These are phyloP conservation scores for Taphrina sp. DNA, from an alignment of 1,139 yeast genomes.

Conservation along the genomic window DNA sequence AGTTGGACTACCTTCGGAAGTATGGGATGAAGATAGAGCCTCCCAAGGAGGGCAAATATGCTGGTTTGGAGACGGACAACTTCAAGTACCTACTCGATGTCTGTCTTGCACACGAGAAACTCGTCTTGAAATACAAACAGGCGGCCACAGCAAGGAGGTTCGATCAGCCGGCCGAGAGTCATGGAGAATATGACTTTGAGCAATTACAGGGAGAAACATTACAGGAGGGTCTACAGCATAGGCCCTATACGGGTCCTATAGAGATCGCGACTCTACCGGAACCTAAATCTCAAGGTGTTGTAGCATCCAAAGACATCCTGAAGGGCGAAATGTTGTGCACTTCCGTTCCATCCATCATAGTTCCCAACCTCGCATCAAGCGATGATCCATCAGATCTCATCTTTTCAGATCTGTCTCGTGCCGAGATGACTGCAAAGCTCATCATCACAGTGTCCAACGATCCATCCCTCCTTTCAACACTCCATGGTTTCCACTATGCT, in stretches of 20 bases:
- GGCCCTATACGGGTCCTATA: constrained; percentile 4
- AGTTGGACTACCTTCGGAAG: not conserved
- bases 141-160: not conserved
- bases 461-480: not conserved
- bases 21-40: not conserved
- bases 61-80: not conserved
- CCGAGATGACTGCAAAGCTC: constrained; percentile 18
- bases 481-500: constrained; percentile 1
- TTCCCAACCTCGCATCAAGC: not conserved
- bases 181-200: constrained; percentile 16
- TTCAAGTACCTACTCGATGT: constrained; percentile 14
- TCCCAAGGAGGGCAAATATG: not conserved
- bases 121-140: not conserved
- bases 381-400: constrained; percentile 3
- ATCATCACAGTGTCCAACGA: not conserved
- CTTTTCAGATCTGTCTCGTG: constrained; percentile 15
- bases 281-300: constrained; percentile 8
- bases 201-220: not conserved
- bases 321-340: constrained; percentile 19
- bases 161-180: not conserved
- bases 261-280: constrained; percentile 2
- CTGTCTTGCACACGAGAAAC: constrained; percentile 5
- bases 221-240: not conserved
- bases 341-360: constrained; percentile 11
- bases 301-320: constrained; percentile 1